Evolutionary conservation across 371 early-diverging fungal species (phyloP), one percentile per base, ranked within the genome.

Genomic region (Dichotomocladium elegans): DNA sequence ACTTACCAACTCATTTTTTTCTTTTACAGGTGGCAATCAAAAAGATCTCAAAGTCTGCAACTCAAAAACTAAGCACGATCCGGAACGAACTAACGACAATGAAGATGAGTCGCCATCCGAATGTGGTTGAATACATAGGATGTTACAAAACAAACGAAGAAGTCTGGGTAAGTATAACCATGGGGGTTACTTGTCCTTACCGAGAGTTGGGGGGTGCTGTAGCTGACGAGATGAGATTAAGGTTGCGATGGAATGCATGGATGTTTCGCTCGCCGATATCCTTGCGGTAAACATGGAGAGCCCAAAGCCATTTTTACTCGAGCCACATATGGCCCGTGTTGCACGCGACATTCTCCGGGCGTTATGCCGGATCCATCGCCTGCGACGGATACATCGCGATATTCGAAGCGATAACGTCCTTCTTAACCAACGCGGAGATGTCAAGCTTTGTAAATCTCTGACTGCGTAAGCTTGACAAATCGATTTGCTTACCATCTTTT

Each of bases 381-480:
- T 88, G 25, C 77, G 84, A 45, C 93, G 98, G 34, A 91, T 98
- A 52, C 99, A 99, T 69, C 87, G 99, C 49, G 96, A 96, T 73
- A 87, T 96, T 55, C 88, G 86, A 54, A 91, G 91, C 61, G 91
- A 91, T 66, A 91, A 91, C 55, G 75, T 91, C 30, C 60, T 91
- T 22, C 61, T 91, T 26, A 87, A 88, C 57, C 64, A 74, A 33
- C 66, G 81, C 17, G 91, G 91, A 1, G 85, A 80, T 53, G 82
- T 91, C 46, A 91, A 91, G 63, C 55, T 86, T 34, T 70, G 80
- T 76, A 70, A 53, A 58, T 77, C 6, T 81, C 79, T 55, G 80
- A 57, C 10, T 78, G 51, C 83, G 85, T 61, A 12, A n/a, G 29
- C 21, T 21, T 41, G 82, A 86, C 68, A 86, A 87, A 27, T 14